Evolutionary conservation across 495 filamentous ascomycete species (phyloP).

Genomic region (Chaetomium cochliodes): DNA sequence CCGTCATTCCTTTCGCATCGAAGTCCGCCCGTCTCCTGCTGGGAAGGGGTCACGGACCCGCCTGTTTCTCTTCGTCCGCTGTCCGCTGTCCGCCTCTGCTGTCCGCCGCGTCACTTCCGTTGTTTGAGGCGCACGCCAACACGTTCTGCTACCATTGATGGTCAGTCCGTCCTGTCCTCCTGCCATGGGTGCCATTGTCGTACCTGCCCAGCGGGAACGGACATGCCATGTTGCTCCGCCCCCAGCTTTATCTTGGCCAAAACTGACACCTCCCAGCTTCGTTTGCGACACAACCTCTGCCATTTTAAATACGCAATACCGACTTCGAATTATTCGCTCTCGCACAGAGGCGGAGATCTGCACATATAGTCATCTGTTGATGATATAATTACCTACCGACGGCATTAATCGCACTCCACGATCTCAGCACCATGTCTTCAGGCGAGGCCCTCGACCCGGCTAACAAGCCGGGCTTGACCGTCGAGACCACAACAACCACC

Average conservation of each 20-base stretch:
- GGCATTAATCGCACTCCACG: constrained; percentile 9
- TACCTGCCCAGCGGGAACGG: constrained; percentile 13
- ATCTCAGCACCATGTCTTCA: constrained; percentile 32
- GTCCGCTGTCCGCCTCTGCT: too few relatives aligned
- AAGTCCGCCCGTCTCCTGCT: constrained; percentile 26
- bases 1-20: neutral
- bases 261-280: constrained; percentile 24
- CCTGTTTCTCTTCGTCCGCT: constrained; percentile 7
- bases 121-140: constrained; percentile 1
- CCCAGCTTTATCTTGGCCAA: neutral
- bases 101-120: too few relatives aligned
- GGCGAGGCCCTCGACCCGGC: constrained; percentile 26
- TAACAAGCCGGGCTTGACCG: constrained; percentile 34
- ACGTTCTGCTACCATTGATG: constrained; percentile 11
- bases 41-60: constrained; percentile 27
- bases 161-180: constrained; percentile 18
- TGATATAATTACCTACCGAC: constrained; percentile 31
- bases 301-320: neutral
- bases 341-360: neutral
- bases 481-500: constrained; percentile 33
- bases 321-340: neutral
- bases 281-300: neutral
- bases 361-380: constrained; percentile 9
- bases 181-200: constrained; percentile 21
- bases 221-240: constrained; percentile 1